A percentile compares a stretch with the other conserved stretches of the same genome.
Evolutionary conservation across 306 rosid species (phyloP).

Genomic region (Trifolium repens): DNA sequence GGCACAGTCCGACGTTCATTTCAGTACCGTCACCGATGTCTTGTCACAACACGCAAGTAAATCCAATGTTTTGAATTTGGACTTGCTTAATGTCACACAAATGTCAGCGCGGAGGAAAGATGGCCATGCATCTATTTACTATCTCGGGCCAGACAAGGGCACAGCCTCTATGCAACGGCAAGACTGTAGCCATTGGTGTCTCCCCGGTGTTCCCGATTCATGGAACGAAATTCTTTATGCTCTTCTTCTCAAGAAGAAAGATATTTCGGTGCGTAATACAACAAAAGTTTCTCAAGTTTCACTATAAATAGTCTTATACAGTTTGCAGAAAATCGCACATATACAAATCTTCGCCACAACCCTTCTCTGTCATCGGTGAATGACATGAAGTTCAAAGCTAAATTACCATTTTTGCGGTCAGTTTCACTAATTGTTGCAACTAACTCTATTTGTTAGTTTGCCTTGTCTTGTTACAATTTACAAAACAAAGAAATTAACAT

Average conservation of each 20-base stretch:
- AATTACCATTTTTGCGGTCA: conserved; percentile 24
- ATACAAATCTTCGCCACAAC: conserved; percentile 9
- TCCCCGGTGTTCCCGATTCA: conserved; percentile 92
- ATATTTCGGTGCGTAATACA: conserved; percentile 21
- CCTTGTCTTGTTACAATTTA: conserved; percentile 7
- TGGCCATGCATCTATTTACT: conserved; percentile 82
- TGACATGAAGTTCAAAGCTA: conserved; percentile 37
- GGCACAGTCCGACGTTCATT: conserved; percentile 47
- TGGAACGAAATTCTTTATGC: conserved; percentile 90
- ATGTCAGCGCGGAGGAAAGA: conserved; percentile 80
- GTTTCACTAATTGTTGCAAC: conserved; percentile 35
- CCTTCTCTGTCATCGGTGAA: conserved; percentile 30
- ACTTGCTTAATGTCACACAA: conserved; percentile 67
- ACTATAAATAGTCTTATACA: conserved; percentile 19
- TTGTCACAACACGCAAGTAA: conserved; percentile 50
- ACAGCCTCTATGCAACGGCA: conserved; percentile 64
- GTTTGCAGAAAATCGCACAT: conserved; percentile 24
- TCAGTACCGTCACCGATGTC: conserved; percentile 50
- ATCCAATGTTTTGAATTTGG: conserved; percentile 54
- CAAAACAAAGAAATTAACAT: conserved; percentile 30
- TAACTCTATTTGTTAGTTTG: conserved; percentile 33
- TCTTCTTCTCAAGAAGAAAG: conserved; percentile 63
- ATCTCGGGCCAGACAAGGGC: conserved; percentile 53
- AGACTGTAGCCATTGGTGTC: conserved; percentile 99
- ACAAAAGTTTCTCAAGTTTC: conserved; percentile 45